Evolutionary conservation across 1,284 basidiomycete genomes (phyloP).

Genomic region (Irpex rosettiformis): DNA sequence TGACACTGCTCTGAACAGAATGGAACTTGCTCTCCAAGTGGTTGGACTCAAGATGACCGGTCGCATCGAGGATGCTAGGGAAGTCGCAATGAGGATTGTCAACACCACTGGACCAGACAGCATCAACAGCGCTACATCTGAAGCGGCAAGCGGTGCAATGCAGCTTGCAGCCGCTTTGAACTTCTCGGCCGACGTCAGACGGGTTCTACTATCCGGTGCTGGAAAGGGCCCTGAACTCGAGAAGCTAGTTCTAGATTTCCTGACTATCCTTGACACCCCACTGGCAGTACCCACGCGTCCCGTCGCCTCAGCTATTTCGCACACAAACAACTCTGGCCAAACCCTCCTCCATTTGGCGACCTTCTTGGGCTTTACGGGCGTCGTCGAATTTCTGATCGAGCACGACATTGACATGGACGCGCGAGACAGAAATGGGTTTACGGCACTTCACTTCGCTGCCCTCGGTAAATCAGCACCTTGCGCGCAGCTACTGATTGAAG

Average conservation of each 20-base stretch:
- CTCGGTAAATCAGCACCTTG: constrained; percentile 67
- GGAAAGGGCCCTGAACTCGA: constrained; percentile 68
- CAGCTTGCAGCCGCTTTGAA: constrained; percentile 43
- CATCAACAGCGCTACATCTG: constrained; percentile 30
- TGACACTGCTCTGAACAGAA: constrained; percentile 43
- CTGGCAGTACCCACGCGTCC: constrained; percentile 35
- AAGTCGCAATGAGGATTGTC: constrained; percentile 85
- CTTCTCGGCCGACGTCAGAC: constrained; percentile 46
- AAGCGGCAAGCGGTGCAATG: constrained; percentile 41
- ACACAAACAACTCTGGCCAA: constrained; percentile 67
- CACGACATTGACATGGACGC: constrained; percentile 79
- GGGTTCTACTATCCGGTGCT: constrained; percentile 48
- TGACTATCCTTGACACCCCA: constrained; percentile 67
- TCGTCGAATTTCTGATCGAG: constrained; percentile 71
- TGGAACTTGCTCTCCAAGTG: constrained; percentile 94
- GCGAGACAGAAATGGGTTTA: constrained; percentile 89
- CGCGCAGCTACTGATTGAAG: constrained; percentile 65
- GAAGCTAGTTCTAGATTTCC: constrained; percentile 73
- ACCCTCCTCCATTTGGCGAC: constrained; percentile 87
- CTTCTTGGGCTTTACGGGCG: constrained; percentile 73
- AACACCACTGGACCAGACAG: constrained; percentile 54
- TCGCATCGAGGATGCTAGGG: constrained; percentile 88
- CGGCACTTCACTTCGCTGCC: constrained; percentile 86
- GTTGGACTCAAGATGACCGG: constrained; percentile 97
- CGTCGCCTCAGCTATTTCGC: constrained; percentile 55